Evolutionary conservation across 2,329 filamentous ascomycete genomes (phyloP).

Genomic region (Aspergillus sp.): DNA sequence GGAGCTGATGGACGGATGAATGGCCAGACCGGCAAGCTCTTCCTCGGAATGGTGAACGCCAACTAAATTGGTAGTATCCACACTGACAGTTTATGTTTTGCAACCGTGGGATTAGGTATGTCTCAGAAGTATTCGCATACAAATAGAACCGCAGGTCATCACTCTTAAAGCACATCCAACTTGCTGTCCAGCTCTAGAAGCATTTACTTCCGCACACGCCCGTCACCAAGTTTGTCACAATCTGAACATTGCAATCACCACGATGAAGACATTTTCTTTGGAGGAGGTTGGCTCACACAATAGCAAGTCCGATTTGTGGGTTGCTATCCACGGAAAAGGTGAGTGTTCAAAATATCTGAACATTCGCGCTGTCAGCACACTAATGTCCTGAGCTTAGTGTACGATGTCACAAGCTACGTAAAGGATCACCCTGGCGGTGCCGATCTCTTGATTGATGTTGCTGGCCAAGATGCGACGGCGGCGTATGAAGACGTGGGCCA

Average conservation of each 20-base stretch:
- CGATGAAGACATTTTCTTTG: too few species aligned
- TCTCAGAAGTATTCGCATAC: too few species aligned
- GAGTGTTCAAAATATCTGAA: constrained; percentile 22
- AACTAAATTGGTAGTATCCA: too few species aligned
- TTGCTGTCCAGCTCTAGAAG: too few species aligned
- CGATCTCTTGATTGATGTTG: constrained; percentile 44
- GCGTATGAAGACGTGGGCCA: constrained; percentile 51
- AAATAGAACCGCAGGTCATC: too few species aligned
- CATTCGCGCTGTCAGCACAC: neutral
- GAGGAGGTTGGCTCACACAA: constrained; percentile 54
- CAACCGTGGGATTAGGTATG: too few species aligned
- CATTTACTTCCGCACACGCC: too few species aligned
- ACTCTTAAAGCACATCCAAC: too few species aligned
- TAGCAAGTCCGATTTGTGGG: constrained; percentile 53
- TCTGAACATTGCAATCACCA: constrained; percentile 21
- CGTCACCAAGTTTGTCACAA: constrained; percentile 11
- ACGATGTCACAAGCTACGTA: constrained; percentile 60
- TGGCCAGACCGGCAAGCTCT: too few species aligned
- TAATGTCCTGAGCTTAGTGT: constrained; percentile 52
- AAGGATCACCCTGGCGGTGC: constrained; percentile 58
- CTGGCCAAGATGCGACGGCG: constrained; percentile 46
- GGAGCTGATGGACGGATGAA: too few species aligned
- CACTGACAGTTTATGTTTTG: too few species aligned
- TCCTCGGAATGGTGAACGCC: too few species aligned
- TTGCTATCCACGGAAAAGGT: constrained; percentile 59